Evolutionary conservation across 352 stramenopile genomes (phyloP).

Genomic region (Globisporangium echinulatum): DNA sequence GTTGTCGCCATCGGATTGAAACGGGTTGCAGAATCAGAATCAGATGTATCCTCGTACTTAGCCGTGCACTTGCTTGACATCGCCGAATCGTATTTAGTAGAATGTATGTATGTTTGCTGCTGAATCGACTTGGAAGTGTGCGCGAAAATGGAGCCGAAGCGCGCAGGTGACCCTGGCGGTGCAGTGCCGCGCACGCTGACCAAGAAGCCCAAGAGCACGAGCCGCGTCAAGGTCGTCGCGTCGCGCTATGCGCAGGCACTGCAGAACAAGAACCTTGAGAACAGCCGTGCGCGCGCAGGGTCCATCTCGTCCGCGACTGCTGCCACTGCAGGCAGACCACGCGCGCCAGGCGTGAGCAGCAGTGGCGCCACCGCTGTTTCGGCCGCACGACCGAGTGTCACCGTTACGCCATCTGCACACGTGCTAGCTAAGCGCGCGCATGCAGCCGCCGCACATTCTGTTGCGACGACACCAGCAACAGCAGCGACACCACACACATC

Average conservation of each 20-base stretch:
- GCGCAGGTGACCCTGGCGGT: background rate
- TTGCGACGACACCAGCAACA: background rate
- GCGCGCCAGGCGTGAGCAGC: background rate
- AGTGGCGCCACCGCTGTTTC: background rate
- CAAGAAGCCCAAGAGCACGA: slow-evolving; percentile 13
- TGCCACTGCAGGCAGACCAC: slow-evolving; percentile 1
- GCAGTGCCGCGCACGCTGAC: background rate
- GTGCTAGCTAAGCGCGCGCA: background rate
- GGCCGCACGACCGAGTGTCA: background rate
- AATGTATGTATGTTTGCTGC: too few species aligned
- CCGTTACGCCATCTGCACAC: slow-evolving; percentile 7
- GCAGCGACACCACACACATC: slow-evolving; percentile 5
- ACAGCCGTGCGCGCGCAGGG: slow-evolving; percentile 7
- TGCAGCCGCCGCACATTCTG: background rate
- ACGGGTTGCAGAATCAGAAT: too few species aligned
- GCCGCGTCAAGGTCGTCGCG: slow-evolving; percentile 38
- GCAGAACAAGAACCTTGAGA: slow-evolving; percentile 31
- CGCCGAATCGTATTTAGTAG: too few species aligned
- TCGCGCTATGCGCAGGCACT: slow-evolving; percentile 55
- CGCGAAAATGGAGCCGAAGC: slow-evolving; percentile 3
- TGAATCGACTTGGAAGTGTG: too few species aligned
- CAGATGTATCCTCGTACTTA: too few species aligned
- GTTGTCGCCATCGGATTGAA: too few species aligned
- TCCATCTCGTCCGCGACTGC: background rate
- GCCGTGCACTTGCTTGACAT: too few species aligned